Conservation (phyloP, 306 rosid genomes). For the Acacia crassicarpa region DNA sequence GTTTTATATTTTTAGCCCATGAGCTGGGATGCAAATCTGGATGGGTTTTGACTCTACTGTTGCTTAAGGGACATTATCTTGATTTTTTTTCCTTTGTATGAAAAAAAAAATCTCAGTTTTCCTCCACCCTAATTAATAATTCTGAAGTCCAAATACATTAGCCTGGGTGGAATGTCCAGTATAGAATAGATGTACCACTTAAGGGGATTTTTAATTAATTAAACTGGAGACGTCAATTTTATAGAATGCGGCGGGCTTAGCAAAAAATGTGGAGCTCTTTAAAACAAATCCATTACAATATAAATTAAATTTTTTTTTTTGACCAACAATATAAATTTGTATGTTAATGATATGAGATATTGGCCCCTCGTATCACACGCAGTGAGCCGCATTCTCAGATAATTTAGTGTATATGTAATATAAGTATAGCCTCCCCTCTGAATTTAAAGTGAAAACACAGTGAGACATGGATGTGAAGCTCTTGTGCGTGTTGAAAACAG, state of each 20-base stretch:
- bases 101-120: background rate
- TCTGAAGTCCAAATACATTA: too few species aligned
- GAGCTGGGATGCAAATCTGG: background rate
- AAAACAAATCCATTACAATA: background rate
- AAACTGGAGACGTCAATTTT: background rate
- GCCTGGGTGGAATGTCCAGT: too few species aligned
- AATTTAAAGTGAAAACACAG: too few species aligned
- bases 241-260: background rate
- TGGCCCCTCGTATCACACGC: background rate
- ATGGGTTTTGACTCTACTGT: background rate
- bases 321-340: too few species aligned
- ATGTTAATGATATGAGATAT: too few species aligned
- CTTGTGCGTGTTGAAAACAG: too few species aligned
- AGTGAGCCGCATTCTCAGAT: background rate
- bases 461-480: too few species aligned
- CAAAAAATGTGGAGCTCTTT: background rate
- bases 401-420: too few species aligned
- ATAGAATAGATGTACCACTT: too few species aligned
- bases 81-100: background rate
- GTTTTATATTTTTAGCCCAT: background rate
- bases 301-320: too few species aligned
- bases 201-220: background rate
- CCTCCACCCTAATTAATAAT: too few species aligned
- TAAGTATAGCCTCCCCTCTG: too few species aligned
- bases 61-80: background rate